Conservation (phyloP, 495 filamentous ascomycete genomes). For the Bacidia rubella region DNA sequence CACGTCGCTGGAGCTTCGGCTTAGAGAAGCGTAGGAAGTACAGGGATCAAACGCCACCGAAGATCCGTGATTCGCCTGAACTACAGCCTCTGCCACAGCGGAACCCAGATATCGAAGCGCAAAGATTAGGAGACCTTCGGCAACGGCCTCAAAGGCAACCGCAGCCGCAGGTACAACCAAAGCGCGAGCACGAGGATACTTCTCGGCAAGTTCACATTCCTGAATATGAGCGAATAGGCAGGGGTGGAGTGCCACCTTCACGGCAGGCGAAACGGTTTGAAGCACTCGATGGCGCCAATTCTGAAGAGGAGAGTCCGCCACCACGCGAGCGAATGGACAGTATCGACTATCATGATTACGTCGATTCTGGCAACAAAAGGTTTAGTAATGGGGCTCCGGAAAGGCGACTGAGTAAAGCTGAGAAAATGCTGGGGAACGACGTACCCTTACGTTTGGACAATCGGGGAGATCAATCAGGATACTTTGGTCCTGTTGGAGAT, state of each 20-base stretch:
- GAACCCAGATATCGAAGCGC: conserved; percentile 1
- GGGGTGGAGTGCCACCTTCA: conserved; percentile 2
- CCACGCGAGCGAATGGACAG: conserved; percentile 4
- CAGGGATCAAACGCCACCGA: conserved; percentile 13
- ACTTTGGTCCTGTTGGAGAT: not conserved
- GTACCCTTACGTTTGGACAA: not conserved
- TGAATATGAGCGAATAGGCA: not conserved
- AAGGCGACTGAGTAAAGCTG: conserved; percentile 12
- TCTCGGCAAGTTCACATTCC: conserved; percentile 4
- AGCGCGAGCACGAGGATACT: conserved; percentile 6
- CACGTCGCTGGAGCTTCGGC: conserved; percentile 15
- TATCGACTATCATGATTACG: conserved; percentile 12
- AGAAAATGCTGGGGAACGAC: conserved; percentile 13
- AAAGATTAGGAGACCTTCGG: not conserved
- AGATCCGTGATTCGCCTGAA: not conserved
- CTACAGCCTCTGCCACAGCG: not conserved
- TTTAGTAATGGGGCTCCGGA: not conserved
- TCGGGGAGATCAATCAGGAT: not conserved
- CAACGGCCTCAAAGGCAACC: conserved; percentile 1
- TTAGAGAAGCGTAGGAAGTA: conserved; percentile 12
- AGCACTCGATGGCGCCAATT: not conserved
- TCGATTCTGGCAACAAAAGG: conserved; percentile 5
- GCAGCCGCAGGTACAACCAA: not conserved
- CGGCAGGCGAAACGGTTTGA: conserved; percentile 5
- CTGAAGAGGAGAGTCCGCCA: not conserved